Evolutionary conservation across 2,329 filamentous ascomycete genomes (phyloP).

Genomic region (Cladosporium velox): DNA sequence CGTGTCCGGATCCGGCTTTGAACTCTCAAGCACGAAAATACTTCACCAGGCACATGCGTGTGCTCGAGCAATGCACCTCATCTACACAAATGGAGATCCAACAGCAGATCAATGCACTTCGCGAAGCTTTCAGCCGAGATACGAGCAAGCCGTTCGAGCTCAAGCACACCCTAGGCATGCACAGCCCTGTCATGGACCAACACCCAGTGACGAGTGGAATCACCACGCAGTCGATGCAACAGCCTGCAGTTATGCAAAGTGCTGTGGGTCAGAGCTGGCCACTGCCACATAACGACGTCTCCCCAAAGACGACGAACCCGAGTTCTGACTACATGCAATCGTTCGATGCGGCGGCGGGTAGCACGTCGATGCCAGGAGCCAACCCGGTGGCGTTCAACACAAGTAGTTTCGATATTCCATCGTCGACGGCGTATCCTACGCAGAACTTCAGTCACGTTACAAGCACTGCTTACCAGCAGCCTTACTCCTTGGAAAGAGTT

Average conservation of each 20-base stretch:
- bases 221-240: conserved; percentile 21
- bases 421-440: conserved; percentile 26
- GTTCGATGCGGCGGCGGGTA: not conserved
- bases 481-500: conserved; percentile 11
- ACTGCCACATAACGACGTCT: not conserved
- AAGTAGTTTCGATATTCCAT: conserved; percentile 13
- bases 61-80: conserved; percentile 80
- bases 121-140: conserved; percentile 89
- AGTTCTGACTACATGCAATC: conserved; percentile 11
- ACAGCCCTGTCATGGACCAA: conserved; percentile 66
- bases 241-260: not conserved
- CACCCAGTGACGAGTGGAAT: conserved; percentile 17
- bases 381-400: conserved; percentile 23
- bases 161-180: conserved; percentile 68
- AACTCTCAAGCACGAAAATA: conserved; percentile 83
- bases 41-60: conserved; percentile 91
- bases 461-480: conserved; percentile 13
- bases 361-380: conserved; percentile 16
- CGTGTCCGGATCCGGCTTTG: conserved; percentile 86
- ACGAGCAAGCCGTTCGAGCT: conserved; percentile 81
- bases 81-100: conserved; percentile 86
- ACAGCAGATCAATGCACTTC: conserved; percentile 82
- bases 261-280: not conserved
- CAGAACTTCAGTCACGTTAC: conserved; percentile 21
- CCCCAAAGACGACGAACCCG: conserved; percentile 4